These are phyloP conservation scores for Emericellopsis cladophorae DNA, from an alignment of 2,329 filamentous ascomycete genomes.

Conservation along the genomic window DNA sequence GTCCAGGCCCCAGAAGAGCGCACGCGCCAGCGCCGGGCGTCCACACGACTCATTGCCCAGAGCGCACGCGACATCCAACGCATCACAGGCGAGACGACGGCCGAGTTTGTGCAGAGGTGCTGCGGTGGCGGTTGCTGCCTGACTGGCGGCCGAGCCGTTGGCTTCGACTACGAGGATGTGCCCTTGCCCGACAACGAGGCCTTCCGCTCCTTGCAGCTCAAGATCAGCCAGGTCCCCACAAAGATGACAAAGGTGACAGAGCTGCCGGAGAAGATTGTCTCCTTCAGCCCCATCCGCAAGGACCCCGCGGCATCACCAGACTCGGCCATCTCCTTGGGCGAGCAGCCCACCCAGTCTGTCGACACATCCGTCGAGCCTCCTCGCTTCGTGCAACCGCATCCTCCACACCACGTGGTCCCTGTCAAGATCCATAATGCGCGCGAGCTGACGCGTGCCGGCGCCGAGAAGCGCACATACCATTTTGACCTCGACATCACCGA, in stretches of 20 bases:
- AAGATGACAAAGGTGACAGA: conserved; percentile 58
- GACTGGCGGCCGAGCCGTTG: conserved; percentile 30
- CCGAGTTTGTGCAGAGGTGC: conserved; percentile 48
- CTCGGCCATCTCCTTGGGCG: conserved; percentile 31
- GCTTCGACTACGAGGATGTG: conserved; percentile 38
- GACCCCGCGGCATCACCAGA: conserved; percentile 16
- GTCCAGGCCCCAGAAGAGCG: conserved; percentile 18
- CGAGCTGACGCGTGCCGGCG: conserved; percentile 75
- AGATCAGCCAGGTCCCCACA: conserved; percentile 62
- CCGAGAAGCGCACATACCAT: conserved; percentile 94
- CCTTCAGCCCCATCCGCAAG: conserved; percentile 46
- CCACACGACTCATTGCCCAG: conserved; percentile 54
- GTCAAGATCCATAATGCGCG: conserved; percentile 77
- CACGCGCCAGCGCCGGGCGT: conserved; percentile 48
- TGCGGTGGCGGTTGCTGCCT: conserved; percentile 55
- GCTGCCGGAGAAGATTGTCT: conserved; percentile 63
- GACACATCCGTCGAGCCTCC: conserved; percentile 63
- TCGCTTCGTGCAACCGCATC: conserved; percentile 84
- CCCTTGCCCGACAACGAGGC: conserved; percentile 68
- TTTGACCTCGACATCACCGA: conserved; percentile 95
- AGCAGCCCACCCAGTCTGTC: conserved; percentile 6
- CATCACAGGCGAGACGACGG: conserved; percentile 51
- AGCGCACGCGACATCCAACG: conserved; percentile 49
- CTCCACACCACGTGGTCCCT: conserved; percentile 81
- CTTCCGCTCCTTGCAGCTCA: conserved; percentile 66